Base-by-base conservation (phyloP, 495 filamentous ascomycete species). In the Podospora pseudopauciseta region DNA sequence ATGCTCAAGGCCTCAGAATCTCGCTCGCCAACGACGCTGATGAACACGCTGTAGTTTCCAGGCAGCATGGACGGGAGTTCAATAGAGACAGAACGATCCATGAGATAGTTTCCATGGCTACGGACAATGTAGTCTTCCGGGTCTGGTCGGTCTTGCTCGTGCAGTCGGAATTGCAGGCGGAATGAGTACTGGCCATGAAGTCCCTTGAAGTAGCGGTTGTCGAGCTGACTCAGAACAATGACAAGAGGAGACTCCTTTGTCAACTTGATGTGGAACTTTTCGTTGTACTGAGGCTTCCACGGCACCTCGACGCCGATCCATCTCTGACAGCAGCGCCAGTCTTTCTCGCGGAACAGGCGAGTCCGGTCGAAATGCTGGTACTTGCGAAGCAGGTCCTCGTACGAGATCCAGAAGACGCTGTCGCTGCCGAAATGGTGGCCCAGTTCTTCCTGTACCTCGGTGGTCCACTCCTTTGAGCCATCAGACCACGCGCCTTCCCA, bases 401-500 rank as follows among this genome's bases (percentile, higher is more conserved):
- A 97, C 13, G 83, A 78, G 70, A 88, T 88, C 86, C 86, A 88
- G 70, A 87, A 88, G 63, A 85, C 90, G 9, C 92, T 93, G 77
- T 97, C 94, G 73, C 96, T 90, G 55, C 94, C 93, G 76, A 97
- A 97, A 63, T 87, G 88, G 75, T 97, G 94, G n/a, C 86, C 85
- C 0, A 97, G 83, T 63, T 89, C 87, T 65, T 89, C 79, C 83
- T 95, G 91, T 82, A 90, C 93, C 70, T 96, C 89, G 9, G 92
- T 84, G 20, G 92, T 97, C 92, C 94, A 97, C 80, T 97, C 89
- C 71, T 94, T 92, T n/a, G 91, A 94, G 15, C 94, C 93, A 73
- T 96, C 92, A 18, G 89, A 91, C 91, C 92, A 97, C 3, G 92
- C 84, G 2, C 91, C 91, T 59, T 86, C 88, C 90, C 94, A 97